Evolutionary conservation across 2,329 filamentous ascomycete genomes (phyloP).

Genomic region (Chrysoporthe puriensis): DNA sequence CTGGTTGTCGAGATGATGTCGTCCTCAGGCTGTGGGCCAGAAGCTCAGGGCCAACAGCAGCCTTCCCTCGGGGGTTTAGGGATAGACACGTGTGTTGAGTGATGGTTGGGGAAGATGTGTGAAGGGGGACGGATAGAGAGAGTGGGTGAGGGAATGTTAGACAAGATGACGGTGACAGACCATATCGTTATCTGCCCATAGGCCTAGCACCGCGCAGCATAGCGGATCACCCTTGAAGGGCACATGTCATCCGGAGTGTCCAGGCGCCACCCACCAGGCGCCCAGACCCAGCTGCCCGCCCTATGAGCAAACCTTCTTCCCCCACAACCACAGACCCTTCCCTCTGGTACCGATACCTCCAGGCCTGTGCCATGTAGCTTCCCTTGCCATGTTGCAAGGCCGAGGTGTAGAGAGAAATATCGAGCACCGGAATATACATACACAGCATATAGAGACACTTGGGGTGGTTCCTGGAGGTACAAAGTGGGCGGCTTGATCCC

Average conservation of each 20-base stretch:
- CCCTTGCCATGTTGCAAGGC: too few relatives aligned
- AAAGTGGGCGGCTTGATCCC: too few relatives aligned
- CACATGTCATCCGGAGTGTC: slow-evolving; percentile 14
- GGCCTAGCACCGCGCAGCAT: too few relatives aligned
- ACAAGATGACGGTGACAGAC: slow-evolving; percentile 8
- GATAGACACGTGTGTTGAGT: neutral
- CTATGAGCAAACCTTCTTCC: neutral
- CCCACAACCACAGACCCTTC: neutral
- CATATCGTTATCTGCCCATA: slow-evolving; percentile 2
- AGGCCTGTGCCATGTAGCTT: neutral
- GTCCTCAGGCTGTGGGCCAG: neutral
- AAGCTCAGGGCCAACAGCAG: neutral
- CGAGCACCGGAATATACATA: too few relatives aligned
- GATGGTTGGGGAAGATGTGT: neutral
- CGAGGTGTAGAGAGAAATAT: too few relatives aligned
- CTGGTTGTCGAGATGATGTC: neutral
- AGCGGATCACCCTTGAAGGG: neutral
- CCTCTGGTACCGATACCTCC: neutral
- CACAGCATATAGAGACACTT: too few relatives aligned
- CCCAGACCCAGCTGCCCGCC: neutral
- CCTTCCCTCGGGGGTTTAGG: neutral
- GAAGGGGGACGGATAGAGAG: neutral
- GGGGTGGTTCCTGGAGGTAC: too few relatives aligned
- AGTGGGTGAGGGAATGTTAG: neutral
- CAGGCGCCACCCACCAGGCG: neutral